Percentiles rank a stretch among this genome's conserved stretches.
phyloP scores from a whole-genome alignment of 352 stramenopile species.

The Phytophthora megakarya region DNA sequence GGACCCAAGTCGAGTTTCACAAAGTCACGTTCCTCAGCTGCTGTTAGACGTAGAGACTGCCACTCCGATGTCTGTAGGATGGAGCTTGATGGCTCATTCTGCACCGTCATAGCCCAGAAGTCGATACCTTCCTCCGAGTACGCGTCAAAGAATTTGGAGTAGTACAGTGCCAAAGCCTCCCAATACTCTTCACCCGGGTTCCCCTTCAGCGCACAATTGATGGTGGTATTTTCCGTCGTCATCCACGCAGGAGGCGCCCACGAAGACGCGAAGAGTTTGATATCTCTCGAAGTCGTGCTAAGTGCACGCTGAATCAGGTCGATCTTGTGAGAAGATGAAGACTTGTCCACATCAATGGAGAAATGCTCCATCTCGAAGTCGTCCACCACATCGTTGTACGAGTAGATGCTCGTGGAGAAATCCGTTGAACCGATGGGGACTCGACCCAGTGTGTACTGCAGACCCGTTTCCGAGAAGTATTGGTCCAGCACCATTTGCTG shows the following conservation, averaged over 20 bases:
- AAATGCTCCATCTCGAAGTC: constrained; percentile 88
- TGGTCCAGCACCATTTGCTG: constrained; percentile 76
- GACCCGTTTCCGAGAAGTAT: constrained; percentile 74
- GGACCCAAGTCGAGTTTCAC: constrained; percentile 83
- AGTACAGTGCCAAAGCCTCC: constrained; percentile 85
- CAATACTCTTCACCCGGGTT: constrained; percentile 63
- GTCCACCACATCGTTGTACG: constrained; percentile 74
- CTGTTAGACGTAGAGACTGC: constrained; percentile 59
- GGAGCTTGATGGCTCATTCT: constrained; percentile 73
- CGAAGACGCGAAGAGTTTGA: constrained; percentile 81
- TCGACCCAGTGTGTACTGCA: constrained; percentile 84
- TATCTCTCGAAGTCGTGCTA: constrained; percentile 32
- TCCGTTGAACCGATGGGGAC: constrained; percentile 88
- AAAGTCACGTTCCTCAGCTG: constrained; percentile 58
- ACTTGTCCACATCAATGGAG: constrained; percentile 77
- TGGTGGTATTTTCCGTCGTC: constrained; percentile 71
- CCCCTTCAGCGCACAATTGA: constrained; percentile 65
- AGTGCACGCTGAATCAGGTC: constrained; percentile 68
- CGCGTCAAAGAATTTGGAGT: constrained; percentile 84
- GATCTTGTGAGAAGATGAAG: constrained; percentile 71
- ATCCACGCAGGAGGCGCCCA: constrained; percentile 90
- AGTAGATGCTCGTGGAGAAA: constrained; percentile 87
- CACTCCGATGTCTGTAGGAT: constrained; percentile 52
- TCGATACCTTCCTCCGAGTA: constrained; percentile 77
- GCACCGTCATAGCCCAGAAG: constrained; percentile 67